A percentile compares a stretch with the other conserved stretches of the same genome.
Evolutionary conservation across 2,329 filamentous ascomycete species (phyloP).

Genomic region (Trichoderma sp.): DNA sequence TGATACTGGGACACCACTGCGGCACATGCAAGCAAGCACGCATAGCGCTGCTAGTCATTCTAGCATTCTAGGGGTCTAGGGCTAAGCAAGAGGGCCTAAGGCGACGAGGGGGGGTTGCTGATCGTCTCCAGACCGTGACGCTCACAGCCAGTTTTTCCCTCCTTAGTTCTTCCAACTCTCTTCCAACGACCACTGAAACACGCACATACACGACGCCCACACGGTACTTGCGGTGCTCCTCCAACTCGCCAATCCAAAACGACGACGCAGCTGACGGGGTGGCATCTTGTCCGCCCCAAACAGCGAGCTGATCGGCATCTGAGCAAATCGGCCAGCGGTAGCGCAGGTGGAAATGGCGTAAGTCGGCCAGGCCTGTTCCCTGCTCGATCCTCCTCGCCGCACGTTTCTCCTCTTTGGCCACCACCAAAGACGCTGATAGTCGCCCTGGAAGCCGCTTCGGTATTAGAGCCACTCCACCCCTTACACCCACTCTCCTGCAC

Average conservation of each 20-base stretch:
- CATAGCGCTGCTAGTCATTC: neutral
- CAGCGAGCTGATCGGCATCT: constrained; percentile 24
- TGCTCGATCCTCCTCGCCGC: constrained; percentile 1
- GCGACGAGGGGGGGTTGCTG: neutral
- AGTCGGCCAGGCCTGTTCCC: constrained; percentile 22
- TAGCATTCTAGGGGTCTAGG: neutral
- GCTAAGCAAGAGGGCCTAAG: neutral
- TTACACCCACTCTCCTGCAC: constrained; percentile 17
- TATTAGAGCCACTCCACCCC: constrained; percentile 1
- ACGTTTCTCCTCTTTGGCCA: neutral
- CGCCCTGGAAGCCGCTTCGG: constrained; percentile 1
- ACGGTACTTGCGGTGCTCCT: neutral
- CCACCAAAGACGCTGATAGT: constrained; percentile 5
- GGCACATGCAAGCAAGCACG: neutral
- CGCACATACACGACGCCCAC: neutral
- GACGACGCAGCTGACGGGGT: neutral
- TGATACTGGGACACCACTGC: neutral
- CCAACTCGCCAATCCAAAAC: neutral
- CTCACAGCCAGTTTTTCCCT: neutral
- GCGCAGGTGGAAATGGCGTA: constrained; percentile 23
- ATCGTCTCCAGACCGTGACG: neutral
- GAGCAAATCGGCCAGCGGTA: constrained; percentile 22
- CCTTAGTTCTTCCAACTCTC: neutral
- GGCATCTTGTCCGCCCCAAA: neutral
- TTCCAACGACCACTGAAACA: neutral